Percentiles rank a stretch among this genome's conserved stretches.
These are phyloP conservation scores for Samsoniella hepiali DNA, from an alignment of 2,329 filamentous ascomycete species.

Conservation along the genomic window DNA sequence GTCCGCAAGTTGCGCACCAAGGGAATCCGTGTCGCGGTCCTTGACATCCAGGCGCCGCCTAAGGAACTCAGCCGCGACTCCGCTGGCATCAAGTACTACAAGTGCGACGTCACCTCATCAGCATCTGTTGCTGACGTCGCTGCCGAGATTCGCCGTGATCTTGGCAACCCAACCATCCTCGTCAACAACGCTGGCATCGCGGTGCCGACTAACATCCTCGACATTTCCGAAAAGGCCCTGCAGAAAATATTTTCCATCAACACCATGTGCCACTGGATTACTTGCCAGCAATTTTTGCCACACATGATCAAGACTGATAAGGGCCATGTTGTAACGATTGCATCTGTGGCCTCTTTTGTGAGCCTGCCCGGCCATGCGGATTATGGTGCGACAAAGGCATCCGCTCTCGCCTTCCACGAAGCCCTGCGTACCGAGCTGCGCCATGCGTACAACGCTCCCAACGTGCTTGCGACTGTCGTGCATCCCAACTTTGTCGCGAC, in stretches of 20 bases:
- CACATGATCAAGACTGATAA: constrained; percentile 59
- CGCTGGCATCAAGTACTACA: constrained; percentile 57
- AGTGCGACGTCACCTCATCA: constrained; percentile 62
- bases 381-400: constrained; percentile 62
- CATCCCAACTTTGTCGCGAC: constrained; percentile 41
- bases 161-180: constrained; percentile 62
- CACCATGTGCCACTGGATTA: constrained; percentile 59
- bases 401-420: constrained; percentile 62
- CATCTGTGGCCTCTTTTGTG: constrained; percentile 58
- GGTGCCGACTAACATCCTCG: constrained; percentile 54
- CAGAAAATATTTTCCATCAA: constrained; percentile 65
- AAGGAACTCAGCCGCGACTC: constrained; percentile 16
- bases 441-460: constrained; percentile 54
- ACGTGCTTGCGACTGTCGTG: constrained; percentile 60
- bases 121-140: constrained; percentile 48
- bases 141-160: constrained; percentile 43
- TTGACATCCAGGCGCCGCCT: constrained; percentile 50
- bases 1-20: constrained; percentile 56
- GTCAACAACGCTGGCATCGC: constrained; percentile 66
- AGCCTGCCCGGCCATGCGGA: constrained; percentile 58
- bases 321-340: constrained; percentile 66
- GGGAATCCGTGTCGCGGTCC: constrained; percentile 62
- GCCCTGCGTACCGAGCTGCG: constrained; percentile 52
- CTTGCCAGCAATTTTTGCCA: constrained; percentile 61
- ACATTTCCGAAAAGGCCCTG: constrained; percentile 50